phyloP scores from a whole-genome alignment of 768 basidiomycete genomes.

The Omphalotus guepiniiformis region DNA sequence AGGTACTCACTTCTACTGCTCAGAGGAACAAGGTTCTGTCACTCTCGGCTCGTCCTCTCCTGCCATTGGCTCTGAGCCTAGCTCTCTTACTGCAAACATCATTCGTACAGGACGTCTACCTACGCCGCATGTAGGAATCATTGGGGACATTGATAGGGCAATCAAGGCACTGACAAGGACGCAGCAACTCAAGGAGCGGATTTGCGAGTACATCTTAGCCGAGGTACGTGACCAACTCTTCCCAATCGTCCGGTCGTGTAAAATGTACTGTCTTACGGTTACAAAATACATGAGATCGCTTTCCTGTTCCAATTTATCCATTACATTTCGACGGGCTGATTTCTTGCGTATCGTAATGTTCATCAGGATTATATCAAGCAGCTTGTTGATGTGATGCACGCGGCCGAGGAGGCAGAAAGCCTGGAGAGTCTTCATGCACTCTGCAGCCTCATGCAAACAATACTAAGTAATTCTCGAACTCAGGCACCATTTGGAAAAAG shows the following conservation, averaged over 20 bases:
- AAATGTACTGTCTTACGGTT: slow-evolving; percentile 1
- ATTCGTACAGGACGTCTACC: slow-evolving; percentile 74
- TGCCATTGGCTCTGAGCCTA: slow-evolving; percentile 37
- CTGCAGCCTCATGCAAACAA: slow-evolving; percentile 91
- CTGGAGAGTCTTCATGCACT: slow-evolving; percentile 87
- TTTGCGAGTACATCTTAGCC: slow-evolving; percentile 84
- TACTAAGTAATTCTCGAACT: too few species aligned
- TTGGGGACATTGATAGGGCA: slow-evolving; percentile 73
- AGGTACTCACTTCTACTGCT: slow-evolving; percentile 13
- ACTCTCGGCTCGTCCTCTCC: slow-evolving; percentile 57
- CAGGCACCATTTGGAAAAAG: too few species aligned
- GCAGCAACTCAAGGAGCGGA: slow-evolving; percentile 70
- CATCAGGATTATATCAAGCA: slow-evolving; percentile 82
- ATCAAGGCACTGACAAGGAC: slow-evolving; percentile 74
- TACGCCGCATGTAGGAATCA: slow-evolving; percentile 68
- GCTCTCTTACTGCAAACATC: slow-evolving; percentile 53
- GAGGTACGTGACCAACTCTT: slow-evolving; percentile 52
- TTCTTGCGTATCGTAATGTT: slow-evolving; percentile 14
- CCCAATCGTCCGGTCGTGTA: slow-evolving; percentile 6
- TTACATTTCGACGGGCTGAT: too few species aligned
- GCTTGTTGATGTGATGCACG: slow-evolving; percentile 77
- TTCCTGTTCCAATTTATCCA: slow-evolving; percentile 15
- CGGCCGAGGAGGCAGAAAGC: slow-evolving; percentile 91
- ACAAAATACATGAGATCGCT: slow-evolving; percentile 3
- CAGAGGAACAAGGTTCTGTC: slow-evolving; percentile 37